Evolutionary conservation across 768 basidiomycete genomes (phyloP), one percentile per base, ranked within the genome.

Genomic region (Lentinus tigrinus): DNA sequence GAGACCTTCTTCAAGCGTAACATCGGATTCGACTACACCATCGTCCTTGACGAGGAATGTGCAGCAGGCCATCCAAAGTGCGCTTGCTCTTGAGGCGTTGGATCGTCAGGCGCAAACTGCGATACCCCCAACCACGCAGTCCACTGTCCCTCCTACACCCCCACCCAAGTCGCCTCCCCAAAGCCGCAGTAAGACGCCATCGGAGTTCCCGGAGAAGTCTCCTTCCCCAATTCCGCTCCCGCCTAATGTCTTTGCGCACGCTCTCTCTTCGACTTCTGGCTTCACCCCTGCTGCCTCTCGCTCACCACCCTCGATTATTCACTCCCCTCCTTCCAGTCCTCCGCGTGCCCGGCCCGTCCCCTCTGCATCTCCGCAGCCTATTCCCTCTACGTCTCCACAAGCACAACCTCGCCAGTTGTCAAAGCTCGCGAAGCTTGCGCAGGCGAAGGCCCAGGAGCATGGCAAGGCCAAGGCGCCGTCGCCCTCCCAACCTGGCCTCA

Each of bases 351-450:
- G 43, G 3, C n/a, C 24, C 7, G 23, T n/a, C n/a, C 52, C 53
- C 5, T 38, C 59, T 3, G 7, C 52, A 3, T 47, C 58, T 1
- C 42, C 42, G 2, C 46, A 48, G 3, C n/a, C 24, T 13, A 19
- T n/a, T 26, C 52, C 53, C 5, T 38, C 59, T 3, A 11, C 52
- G 5, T 47, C 58, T 1, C 42, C 52, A 5, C 36, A 31, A 13
- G 21, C 49, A 11, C 56, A 56, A n/a, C 54, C 61, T 6, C 53
- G 65, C 13, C 63, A 62, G 34, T 80, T 81, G n/a, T 91, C 91
- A 10, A 89, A 92, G 67, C 77, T 93, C 10, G 87, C 88, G 8
- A 77, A 84, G 61, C 79, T 93, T 26, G 90, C 91, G 8, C 87
- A 88, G 66, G 81, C 78, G 16, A 85, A 85, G 66, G 71, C 77